Base-by-base conservation (phyloP, 805 yeast genomes). In the Suhomyces prunicola region DNA sequence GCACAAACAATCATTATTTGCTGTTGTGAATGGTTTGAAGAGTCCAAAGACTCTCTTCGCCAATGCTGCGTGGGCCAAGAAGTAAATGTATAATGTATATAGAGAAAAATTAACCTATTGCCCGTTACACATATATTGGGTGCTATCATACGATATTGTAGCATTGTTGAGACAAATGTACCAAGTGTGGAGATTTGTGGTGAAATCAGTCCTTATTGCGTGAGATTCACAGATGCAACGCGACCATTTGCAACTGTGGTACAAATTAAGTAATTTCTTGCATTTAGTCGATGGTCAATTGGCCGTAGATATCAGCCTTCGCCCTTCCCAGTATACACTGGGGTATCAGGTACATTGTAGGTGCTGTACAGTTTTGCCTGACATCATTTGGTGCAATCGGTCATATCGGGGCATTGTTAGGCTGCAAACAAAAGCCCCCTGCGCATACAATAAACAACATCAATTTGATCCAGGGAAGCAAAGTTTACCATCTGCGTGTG, bases 1-100 rank as follows among this genome's bases (percentile, higher is more conserved):
- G 1, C 57, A 70, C 48, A 74, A 72, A 56, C 68, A 64, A 54
- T 29, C 54, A 7, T 59, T 74, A 49, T 69, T 63, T 51, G 68
- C 70, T 35, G 64, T 69, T 41, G 70, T 68, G 17, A 57, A 61
- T 40, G 76, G 77, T 1, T 47, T 60, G 46, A 62, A 59, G 54
- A 47, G 63, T 22, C 62, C 67, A 35, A 60, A 63, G 52, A 64
- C 60, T 47, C 60, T 69, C 55, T 59, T 68, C 48, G 62, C 60
- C 44, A 55, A 57, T 19, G 68, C 71, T 12, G 64, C 60, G 31
- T 69, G 73, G 74, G 57, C 53, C 29, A 60, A 57, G 50, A 47
- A 47, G 33, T 47, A 46, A 33, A n/a, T n/a, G 6, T 33, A 33
- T 33, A 39, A 39, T 39, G 42, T 39, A 39, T 39, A 39, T 39